These are phyloP conservation scores for Aegilops umbellulata DNA, from an alignment of 176 grass and related monocot genomes.

Conservation along the genomic window DNA sequence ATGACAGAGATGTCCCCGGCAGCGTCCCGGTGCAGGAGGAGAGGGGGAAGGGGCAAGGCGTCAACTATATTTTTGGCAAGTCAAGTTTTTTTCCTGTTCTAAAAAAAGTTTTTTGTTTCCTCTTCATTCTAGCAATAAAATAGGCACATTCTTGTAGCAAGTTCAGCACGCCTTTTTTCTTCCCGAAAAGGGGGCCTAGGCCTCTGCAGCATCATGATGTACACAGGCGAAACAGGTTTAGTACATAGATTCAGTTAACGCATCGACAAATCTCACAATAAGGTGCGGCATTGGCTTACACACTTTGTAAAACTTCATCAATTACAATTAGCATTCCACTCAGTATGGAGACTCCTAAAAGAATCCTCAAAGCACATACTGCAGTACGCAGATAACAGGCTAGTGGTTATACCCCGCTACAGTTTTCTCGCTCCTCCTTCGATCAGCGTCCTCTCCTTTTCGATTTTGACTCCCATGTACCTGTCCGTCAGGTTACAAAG, in stretches of 20 bases:
- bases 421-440: constrained; percentile 19
- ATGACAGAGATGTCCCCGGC: too few species aligned
- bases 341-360: constrained; percentile 15
- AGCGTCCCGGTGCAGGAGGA: too few species aligned
- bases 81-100: too few species aligned
- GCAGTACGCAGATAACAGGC: not conserved
- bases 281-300: not conserved
- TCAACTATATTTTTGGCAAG: too few species aligned
- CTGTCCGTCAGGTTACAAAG: constrained; percentile 32
- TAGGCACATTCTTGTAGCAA: too few species aligned
- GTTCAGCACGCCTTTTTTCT: too few species aligned
- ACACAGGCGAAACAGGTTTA: too few species aligned
- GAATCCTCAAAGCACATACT: not conserved
- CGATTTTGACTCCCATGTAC: constrained; percentile 79
- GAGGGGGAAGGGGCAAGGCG: too few species aligned
- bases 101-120: too few species aligned
- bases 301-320: not conserved
- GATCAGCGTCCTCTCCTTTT: constrained; percentile 49
- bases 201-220: too few species aligned
- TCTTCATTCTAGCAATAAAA: too few species aligned
- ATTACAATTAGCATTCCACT: constrained; percentile 22
- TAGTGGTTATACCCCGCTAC: not conserved
- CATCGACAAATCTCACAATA: not conserved
- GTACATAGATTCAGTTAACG: not conserved
- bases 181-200: too few species aligned